Percentiles rank a stretch among this genome's conserved stretches.
phyloP scores from a whole-genome alignment of 768 basidiomycete species.

The Leucosporidium yakuticum region DNA sequence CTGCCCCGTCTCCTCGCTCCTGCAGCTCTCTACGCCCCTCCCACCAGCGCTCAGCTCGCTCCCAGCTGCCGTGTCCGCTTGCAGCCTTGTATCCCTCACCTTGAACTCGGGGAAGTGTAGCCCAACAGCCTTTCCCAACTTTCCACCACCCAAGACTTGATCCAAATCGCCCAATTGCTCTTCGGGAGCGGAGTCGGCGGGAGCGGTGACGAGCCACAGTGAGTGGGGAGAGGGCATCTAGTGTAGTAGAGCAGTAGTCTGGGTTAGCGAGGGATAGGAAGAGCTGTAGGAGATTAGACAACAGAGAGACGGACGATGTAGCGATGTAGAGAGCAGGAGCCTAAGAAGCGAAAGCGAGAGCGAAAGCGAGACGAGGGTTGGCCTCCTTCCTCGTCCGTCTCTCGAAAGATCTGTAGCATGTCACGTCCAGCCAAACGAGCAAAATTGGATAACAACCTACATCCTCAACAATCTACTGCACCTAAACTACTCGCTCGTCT shows the following conservation, averaged over 20 bases:
- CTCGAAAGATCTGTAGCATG: background rate
- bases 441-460: background rate
- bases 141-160: slow-evolving; percentile 13
- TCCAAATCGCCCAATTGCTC: slow-evolving; percentile 35
- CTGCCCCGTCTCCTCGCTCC: background rate
- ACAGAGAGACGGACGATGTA: background rate
- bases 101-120: slow-evolving; percentile 32
- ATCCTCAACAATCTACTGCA: background rate
- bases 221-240: slow-evolving; percentile 16
- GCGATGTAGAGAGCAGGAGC: background rate
- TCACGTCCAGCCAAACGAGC: background rate
- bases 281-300: background rate
- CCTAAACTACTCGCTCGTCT: background rate
- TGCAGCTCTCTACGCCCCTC: background rate
- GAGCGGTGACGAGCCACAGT: slow-evolving; percentile 32
- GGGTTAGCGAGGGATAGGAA: background rate
- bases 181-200: slow-evolving; percentile 16
- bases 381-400: background rate
- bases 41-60: background rate
- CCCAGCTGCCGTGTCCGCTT: background rate
- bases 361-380: background rate
- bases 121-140: slow-evolving; percentile 15
- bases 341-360: background rate
- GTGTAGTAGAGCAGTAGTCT: no score
- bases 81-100: slow-evolving; percentile 3